Evolutionary conservation across 768 basidiomycete genomes (phyloP).

Genomic region (Lactarius vividus): DNA sequence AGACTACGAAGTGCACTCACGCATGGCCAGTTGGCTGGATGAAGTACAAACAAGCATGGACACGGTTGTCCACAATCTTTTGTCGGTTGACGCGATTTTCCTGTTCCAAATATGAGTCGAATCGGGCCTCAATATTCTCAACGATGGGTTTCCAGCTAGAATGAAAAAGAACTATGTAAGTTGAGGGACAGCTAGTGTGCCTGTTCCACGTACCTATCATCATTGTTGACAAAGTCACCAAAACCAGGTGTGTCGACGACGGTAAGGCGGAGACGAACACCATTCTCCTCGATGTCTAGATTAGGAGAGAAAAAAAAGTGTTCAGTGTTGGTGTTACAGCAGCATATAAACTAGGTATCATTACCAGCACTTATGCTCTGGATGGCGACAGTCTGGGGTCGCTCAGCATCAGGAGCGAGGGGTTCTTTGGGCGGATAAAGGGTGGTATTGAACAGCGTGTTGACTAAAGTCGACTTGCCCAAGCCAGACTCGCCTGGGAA

Average conservation of each 20-base stretch:
- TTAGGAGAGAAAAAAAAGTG: slow-evolving; percentile 30
- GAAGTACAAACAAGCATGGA: slow-evolving; percentile 98
- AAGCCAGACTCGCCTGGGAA: slow-evolving; percentile 92
- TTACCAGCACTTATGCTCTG: slow-evolving; percentile 97
- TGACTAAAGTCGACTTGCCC: slow-evolving; percentile 98
- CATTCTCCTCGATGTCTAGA: slow-evolving; percentile 97
- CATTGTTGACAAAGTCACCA: slow-evolving; percentile 99
- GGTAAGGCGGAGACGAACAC: slow-evolving; percentile 93
- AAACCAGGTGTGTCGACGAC: slow-evolving; percentile 99
- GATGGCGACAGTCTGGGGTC: slow-evolving; percentile 91
- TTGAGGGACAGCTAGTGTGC: slow-evolving; percentile 7
- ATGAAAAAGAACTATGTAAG: slow-evolving; percentile 25
- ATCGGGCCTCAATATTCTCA: slow-evolving; percentile 97
- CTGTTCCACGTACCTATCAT: slow-evolving; percentile 69
- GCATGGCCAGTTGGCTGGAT: slow-evolving; percentile 98
- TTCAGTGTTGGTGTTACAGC: not conserved
- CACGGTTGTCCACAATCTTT: slow-evolving; percentile 94
- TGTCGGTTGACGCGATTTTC: slow-evolving; percentile 96
- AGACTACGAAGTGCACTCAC: slow-evolving; percentile 46
- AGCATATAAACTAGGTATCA: slow-evolving; percentile 24
- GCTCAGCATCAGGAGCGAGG: slow-evolving; percentile 79
- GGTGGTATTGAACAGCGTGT: slow-evolving; percentile 96
- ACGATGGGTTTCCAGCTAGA: slow-evolving; percentile 96
- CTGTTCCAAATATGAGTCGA: slow-evolving; percentile 96
- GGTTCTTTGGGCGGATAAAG: slow-evolving; percentile 90